Evolutionary conservation across 73 alveolate species (phyloP).

Genomic region (Tetrahymena elliotti): DNA sequence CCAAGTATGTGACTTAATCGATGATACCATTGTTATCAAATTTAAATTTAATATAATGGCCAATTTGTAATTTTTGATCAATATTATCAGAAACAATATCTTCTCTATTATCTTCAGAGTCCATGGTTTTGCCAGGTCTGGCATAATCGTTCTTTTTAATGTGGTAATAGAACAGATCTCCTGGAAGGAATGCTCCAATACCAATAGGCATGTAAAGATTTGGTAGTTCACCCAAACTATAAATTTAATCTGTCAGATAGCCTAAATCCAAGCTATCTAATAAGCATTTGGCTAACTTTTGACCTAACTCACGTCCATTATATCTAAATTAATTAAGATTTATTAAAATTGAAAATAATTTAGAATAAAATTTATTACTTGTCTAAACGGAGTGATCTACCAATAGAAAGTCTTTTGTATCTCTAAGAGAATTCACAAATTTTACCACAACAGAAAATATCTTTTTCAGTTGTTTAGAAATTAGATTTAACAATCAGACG

Average conservation of each 20-base stretch:
- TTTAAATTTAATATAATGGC: conserved; percentile 89
- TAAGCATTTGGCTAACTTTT: conserved; percentile 90
- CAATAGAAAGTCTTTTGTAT: conserved; percentile 83
- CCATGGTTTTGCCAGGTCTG: conserved; percentile 56
- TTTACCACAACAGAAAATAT: conserved; percentile 95
- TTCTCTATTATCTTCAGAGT: conserved; percentile 65
- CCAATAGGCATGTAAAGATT: conserved; percentile 93
- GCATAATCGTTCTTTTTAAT: conserved; percentile 88
- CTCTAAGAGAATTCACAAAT: conserved; percentile 96
- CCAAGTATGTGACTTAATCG: conserved; percentile 88
- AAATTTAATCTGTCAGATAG: conserved; percentile 46
- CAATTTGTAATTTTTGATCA: conserved; percentile 34
- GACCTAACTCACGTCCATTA: conserved; percentile 96
- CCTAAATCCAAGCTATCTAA: conserved; percentile 83
- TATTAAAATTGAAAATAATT: too few relatives aligned
- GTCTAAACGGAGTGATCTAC: conserved; percentile 91
- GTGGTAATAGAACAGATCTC: conserved; percentile 77
- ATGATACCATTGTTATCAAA: conserved; percentile 91
- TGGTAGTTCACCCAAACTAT: conserved; percentile 86
- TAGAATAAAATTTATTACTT: conserved; percentile 8
- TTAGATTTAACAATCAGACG: conserved; percentile 91
- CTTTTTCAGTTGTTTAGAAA: conserved; percentile 94
- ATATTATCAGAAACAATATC: conserved; percentile 87
- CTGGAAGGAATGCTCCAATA: conserved; percentile 89
- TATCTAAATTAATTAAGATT: conserved; percentile 9